Percentiles rank a stretch among this genome's conserved stretches.
These are phyloP conservation scores for Bryoglossum gracile DNA, from an alignment of 495 filamentous ascomycete species.

Conservation along the genomic window DNA sequence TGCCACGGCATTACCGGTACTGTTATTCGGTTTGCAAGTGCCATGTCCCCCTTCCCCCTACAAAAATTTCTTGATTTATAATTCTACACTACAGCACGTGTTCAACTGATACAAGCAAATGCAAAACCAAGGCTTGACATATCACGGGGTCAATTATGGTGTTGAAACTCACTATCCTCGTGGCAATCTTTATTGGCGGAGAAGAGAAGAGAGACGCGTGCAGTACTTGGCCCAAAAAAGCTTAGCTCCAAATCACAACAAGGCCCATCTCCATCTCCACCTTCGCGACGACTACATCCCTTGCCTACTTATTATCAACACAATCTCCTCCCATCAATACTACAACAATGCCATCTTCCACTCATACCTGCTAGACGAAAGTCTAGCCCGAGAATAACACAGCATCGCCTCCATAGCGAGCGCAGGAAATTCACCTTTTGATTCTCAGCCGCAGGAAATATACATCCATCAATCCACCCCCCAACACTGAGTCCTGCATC, in stretches of 20 bases:
- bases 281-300: not conserved
- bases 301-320: too few relatives aligned
- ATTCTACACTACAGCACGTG: too few relatives aligned
- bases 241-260: not conserved
- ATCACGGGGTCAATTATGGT: too few relatives aligned
- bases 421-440: conserved; percentile 20
- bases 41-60: too few relatives aligned
- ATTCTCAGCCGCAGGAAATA: conserved; percentile 25
- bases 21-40: too few relatives aligned
- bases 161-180: too few relatives aligned
- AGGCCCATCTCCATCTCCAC: not conserved
- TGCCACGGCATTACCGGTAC: too few relatives aligned
- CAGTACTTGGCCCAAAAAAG: not conserved
- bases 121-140: too few relatives aligned
- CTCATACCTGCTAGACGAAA: conserved; percentile 23
- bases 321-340: not conserved
- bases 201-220: too few relatives aligned
- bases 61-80: too few relatives aligned
- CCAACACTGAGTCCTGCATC: conserved; percentile 10
- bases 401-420: conserved; percentile 26
- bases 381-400: conserved; percentile 24
- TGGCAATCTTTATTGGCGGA: too few relatives aligned
- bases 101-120: too few relatives aligned
- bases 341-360: conserved; percentile 3
- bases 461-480: conserved; percentile 2